Conservation (phyloP, 1,284 basidiomycete species). For the Ganoderma multipileum region DNA sequence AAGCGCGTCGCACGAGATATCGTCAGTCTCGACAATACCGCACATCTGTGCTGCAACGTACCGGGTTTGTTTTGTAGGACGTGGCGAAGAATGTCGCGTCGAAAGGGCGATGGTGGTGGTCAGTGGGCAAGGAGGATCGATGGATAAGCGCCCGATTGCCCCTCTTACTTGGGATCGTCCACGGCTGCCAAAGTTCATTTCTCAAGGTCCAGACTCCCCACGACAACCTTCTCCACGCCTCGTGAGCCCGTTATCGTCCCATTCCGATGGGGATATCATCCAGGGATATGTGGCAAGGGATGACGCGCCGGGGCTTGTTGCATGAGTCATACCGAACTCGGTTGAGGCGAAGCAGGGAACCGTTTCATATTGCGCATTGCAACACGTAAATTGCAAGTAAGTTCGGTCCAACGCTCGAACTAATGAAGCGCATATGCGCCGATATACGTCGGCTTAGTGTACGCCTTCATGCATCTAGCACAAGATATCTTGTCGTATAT, state of each 20-base stretch:
- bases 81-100: neutral
- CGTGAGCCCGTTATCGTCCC: neutral
- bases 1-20: neutral
- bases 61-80: neutral
- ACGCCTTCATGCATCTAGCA: neutral
- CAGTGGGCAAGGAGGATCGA: conserved; percentile 15
- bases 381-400: conserved; percentile 9
- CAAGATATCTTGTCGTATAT: neutral
- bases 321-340: conserved; percentile 3
- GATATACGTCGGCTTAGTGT: neutral
- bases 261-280: neutral
- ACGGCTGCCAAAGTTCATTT: neutral
- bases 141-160: conserved; percentile 18
- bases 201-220: neutral
- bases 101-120: conserved; percentile 18
- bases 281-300: neutral
- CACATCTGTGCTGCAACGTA: neutral
- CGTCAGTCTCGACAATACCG: neutral
- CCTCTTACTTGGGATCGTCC: neutral
- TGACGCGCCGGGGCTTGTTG: neutral
- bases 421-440: neutral
- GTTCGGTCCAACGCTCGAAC: neutral
- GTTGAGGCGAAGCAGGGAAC: neutral
- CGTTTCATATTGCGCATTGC: neutral
- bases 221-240: neutral